These are phyloP conservation scores for Vicia sativa DNA, from an alignment of 306 rosid genomes.

Conservation along the genomic window DNA sequence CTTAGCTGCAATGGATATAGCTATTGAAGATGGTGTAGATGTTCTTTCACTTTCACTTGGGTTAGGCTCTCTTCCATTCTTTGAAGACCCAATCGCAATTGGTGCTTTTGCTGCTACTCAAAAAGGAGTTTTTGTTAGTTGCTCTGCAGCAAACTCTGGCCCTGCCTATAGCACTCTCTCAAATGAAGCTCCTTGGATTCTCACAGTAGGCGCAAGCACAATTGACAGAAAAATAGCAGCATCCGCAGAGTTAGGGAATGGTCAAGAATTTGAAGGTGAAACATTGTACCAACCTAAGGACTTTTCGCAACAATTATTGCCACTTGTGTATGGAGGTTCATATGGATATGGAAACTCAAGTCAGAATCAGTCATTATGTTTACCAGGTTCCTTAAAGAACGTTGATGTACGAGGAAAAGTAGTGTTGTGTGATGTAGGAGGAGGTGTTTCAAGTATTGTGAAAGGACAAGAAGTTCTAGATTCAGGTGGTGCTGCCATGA, in stretches of 20 bases:
- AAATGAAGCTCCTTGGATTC: slow-evolving; percentile 80
- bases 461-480: slow-evolving; percentile 46
- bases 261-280: slow-evolving; percentile 50
- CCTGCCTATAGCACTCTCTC: slow-evolving; percentile 48
- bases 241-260: slow-evolving; percentile 52
- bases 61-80: slow-evolving; percentile 53
- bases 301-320: slow-evolving; percentile 35
- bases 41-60: slow-evolving; percentile 78
- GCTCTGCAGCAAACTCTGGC: slow-evolving; percentile 70
- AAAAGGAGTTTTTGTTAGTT: slow-evolving; percentile 72
- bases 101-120: slow-evolving; percentile 69
- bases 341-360: background rate
- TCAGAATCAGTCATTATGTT: slow-evolving; percentile 23
- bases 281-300: slow-evolving; percentile 42
- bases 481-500: slow-evolving; percentile 59
- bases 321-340: slow-evolving; percentile 54
- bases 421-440: slow-evolving; percentile 55
- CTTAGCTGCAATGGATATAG: slow-evolving; percentile 55
- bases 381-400: slow-evolving; percentile 36
- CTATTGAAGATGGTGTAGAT: slow-evolving; percentile 68
- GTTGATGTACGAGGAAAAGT: slow-evolving; percentile 48
- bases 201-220: slow-evolving; percentile 59
- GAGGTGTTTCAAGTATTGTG: background rate
- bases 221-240: slow-evolving; percentile 62
- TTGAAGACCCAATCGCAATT: slow-evolving; percentile 53